Evolutionary conservation across 768 basidiomycete genomes (phyloP), one percentile per base, ranked within the genome.

Genomic region (Termitomyces titanicus): DNA sequence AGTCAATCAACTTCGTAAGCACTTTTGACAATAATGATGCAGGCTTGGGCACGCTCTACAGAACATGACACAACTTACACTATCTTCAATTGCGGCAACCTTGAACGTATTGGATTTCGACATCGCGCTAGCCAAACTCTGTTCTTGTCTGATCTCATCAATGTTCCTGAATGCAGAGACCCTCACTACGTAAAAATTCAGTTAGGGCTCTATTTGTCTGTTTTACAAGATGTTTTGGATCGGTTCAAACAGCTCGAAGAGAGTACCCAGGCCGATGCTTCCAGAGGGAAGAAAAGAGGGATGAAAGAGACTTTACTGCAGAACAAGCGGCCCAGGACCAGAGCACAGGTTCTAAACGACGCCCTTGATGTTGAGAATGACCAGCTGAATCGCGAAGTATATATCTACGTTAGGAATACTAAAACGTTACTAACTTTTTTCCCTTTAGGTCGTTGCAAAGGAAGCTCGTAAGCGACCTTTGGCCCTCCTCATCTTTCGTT

Each of bases 21-120:
- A 25, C 17, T 11, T 13, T 5, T 45, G 11, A 45, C 43, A 3
- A 5, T 25, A 7, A 13, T 3, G 17, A 20, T 18, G 17, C 24
- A 45, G 43, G 43, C 43, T 11, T 45, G 43, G 43, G 22, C 43
- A 8, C 22, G 25, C 27, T 45, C 43, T 24, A 27, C 25, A 13
- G 24, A 45, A 45, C 38, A 51, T 58, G 17, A 29, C 29, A 29
- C 29, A 29, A 29, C 29, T 9, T 29, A 29, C 29, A 29, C 29
- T 29, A 52, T 63, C 20, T 54, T 63, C n/a, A 43, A 58, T 22
- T 61, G 56, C 25, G 61, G 61, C 13, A 60, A 52, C 31, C 51
- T 40, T 38, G 59, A 63, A 38, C 37, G 39, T 12, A 58, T 61
- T 13, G 56, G 53, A 8, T 37, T 61, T 35, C 59, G 60, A 31